Conservation (phyloP, 192 early-diverging fungal genomes). For the Mortierella hygrophila region DNA sequence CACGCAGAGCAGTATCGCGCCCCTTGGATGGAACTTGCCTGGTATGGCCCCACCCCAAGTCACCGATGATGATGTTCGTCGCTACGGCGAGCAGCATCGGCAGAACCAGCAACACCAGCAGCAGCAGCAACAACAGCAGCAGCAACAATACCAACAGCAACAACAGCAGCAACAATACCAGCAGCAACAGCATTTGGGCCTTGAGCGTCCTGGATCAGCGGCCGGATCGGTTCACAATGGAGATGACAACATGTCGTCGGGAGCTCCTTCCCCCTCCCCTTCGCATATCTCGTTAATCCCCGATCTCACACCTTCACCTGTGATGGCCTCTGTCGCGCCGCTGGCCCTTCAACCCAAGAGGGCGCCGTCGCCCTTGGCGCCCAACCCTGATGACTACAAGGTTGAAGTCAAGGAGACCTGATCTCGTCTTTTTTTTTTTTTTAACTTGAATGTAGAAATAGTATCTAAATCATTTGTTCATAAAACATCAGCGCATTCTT, state of each 20-base stretch:
- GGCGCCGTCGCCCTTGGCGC: not conserved
- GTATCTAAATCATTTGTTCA: not conserved
- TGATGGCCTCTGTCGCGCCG: slow-evolving; percentile 30
- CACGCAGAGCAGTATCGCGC: slow-evolving; percentile 27
- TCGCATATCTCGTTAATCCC: slow-evolving; percentile 42
- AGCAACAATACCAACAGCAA: slow-evolving; percentile 37
- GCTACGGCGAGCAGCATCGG: slow-evolving; percentile 14
- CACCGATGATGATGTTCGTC: slow-evolving; percentile 20
- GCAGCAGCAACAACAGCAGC: slow-evolving; percentile 25
- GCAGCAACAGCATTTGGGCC: slow-evolving; percentile 11
- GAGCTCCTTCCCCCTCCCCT: slow-evolving; percentile 38
- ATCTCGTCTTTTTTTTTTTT: not conserved
- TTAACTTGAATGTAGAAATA: not conserved
- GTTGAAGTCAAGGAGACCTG: slow-evolving; percentile 44
- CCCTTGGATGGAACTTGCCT: slow-evolving; percentile 50
- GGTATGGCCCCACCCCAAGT: slow-evolving; percentile 47
- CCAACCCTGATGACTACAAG: slow-evolving; percentile 49
- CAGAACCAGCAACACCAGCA: slow-evolving; percentile 9
- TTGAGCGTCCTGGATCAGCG: slow-evolving; percentile 19
- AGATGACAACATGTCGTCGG: slow-evolving; percentile 12
- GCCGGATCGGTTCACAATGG: slow-evolving; percentile 32
- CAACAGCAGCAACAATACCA: slow-evolving; percentile 16
- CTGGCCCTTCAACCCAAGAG: slow-evolving; percentile 7
- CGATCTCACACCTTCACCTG: slow-evolving; percentile 26
- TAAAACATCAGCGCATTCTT: not conserved